A percentile compares a stretch with the other conserved stretches of the same genome.
These are phyloP conservation scores for Eragrostis nindensis DNA, from an alignment of 176 grass and related monocot genomes.

Conservation along the genomic window DNA sequence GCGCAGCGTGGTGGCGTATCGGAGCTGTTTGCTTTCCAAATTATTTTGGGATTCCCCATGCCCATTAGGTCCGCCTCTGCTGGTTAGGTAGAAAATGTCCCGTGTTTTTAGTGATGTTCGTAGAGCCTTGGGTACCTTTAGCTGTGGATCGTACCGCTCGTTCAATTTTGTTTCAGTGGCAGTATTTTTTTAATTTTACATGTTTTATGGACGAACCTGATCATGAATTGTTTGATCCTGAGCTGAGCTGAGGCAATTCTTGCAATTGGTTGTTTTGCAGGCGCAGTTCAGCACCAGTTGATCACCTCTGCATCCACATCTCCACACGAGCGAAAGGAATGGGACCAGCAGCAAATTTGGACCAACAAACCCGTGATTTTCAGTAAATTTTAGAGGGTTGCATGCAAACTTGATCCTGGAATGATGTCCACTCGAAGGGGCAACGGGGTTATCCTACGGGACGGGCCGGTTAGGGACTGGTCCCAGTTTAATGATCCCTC, in stretches of 20 bases:
- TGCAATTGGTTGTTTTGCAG: conserved; percentile 36
- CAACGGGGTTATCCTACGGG: conserved; percentile 52
- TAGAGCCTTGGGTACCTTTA: neutral
- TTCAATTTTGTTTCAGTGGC: conserved; percentile 4
- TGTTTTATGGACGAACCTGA: neutral
- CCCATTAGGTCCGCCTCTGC: neutral
- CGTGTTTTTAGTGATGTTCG: neutral
- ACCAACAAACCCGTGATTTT: conserved; percentile 4
- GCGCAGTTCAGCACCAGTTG: conserved; percentile 17
- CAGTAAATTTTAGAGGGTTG: conserved; percentile 36
- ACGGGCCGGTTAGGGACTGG: conserved; percentile 59
- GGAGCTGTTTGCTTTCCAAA: neutral
- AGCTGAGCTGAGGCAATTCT: conserved; percentile 26
- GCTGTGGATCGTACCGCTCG: conserved; percentile 26
- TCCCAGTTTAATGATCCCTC: conserved; percentile 65
- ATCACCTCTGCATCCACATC: neutral
- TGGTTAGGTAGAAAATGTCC: neutral
- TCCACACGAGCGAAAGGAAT: conserved; percentile 24
- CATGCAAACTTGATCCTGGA: conserved; percentile 47
- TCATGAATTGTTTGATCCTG: neutral
- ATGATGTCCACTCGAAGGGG: conserved; percentile 82
- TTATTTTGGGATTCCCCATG: neutral
- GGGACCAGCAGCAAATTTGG: conserved; percentile 1
- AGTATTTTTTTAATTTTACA: neutral
- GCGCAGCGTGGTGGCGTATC: neutral